Evolutionary conservation across 139 green algal species (phyloP), one percentile per base, ranked within the genome.

Genomic region (Coelastrella sp.): DNA sequence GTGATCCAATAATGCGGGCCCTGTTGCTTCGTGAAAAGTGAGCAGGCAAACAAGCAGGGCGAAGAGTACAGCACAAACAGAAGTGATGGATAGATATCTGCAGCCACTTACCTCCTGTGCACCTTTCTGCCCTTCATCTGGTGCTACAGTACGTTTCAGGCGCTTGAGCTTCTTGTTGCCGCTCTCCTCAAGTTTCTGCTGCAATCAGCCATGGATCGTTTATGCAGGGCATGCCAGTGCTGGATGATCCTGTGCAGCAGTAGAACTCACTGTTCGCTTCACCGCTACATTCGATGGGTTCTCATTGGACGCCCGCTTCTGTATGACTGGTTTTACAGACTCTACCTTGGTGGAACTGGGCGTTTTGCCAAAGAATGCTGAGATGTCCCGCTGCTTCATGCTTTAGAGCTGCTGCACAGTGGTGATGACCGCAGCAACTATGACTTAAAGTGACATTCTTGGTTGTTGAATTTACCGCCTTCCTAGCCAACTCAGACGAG

Each of bases 381-480:
- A 80, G 22, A 88, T 88, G 84, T 88, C 84, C 20, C 68, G 35
- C 49, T 88, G 84, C 68, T 88, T 88, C 82, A 87, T 87, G n/a
- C 8, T 57, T 22, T 20, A 22, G n/a, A 72, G 12, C 12, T 35
- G 22, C 73, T 59, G 22, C n/a, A 35, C 14, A 35, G 12, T 22
- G n/a, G 9, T 4, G 9, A 6, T 10, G 7, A 79, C 9, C 4
- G 73, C 35, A 49, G 35, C 35, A 49, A 49, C 1, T 49, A 49
- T 49, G 35, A 49, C 3, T 49, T 3, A 49, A 49, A 49, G 35
- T 49, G 3, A 49, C 35, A 49, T 49, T 49, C 35, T 49, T 49
- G 35, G 3, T 1, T 5, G 35, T 49, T 49, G 35, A 49, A 49
- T 3, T 1, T 49, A 49, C 3, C 35, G 35, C 35, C 35, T 49